These are phyloP conservation scores for Saxophila tyrrhenica DNA, from an alignment of 495 filamentous ascomycete genomes.

Conservation along the genomic window DNA sequence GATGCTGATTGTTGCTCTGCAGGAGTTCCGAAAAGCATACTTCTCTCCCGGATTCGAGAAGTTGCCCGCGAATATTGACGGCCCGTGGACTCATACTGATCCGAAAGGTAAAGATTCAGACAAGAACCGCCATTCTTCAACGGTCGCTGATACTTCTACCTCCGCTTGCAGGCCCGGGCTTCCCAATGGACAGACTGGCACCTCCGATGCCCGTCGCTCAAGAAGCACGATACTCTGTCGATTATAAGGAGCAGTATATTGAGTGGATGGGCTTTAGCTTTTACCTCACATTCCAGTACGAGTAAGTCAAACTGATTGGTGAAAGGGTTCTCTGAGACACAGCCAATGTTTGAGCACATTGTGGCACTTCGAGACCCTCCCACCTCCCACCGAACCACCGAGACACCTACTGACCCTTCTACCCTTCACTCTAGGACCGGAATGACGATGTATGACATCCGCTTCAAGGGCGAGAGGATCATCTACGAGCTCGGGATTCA, in stretches of 20 bases:
- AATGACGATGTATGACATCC: constrained; percentile 38
- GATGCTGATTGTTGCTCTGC: too few species aligned
- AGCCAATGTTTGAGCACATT: too few species aligned
- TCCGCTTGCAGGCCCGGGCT: constrained; percentile 20
- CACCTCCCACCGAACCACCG: too few species aligned
- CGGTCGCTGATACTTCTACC: neutral
- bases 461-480: constrained; percentile 42
- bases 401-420: too few species aligned
- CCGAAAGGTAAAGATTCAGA: neutral
- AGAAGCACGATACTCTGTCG: constrained; percentile 33
- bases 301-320: too few species aligned
- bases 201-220: constrained; percentile 33
- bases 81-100: constrained; percentile 34
- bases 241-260: constrained; percentile 37
- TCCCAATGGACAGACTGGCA: constrained; percentile 27
- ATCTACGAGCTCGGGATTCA: constrained; percentile 46
- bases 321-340: too few species aligned
- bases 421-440: constrained; percentile 34
- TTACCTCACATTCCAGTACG: constrained; percentile 38
- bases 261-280: constrained; percentile 45
- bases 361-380: too few species aligned
- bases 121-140: neutral
- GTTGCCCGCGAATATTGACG: constrained; percentile 32
- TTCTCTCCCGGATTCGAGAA: constrained; percentile 34
- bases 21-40: constrained; percentile 35